phyloP scores from a whole-genome alignment of 2,329 filamentous ascomycete genomes.

The Tolypocladium ovalisporum region DNA sequence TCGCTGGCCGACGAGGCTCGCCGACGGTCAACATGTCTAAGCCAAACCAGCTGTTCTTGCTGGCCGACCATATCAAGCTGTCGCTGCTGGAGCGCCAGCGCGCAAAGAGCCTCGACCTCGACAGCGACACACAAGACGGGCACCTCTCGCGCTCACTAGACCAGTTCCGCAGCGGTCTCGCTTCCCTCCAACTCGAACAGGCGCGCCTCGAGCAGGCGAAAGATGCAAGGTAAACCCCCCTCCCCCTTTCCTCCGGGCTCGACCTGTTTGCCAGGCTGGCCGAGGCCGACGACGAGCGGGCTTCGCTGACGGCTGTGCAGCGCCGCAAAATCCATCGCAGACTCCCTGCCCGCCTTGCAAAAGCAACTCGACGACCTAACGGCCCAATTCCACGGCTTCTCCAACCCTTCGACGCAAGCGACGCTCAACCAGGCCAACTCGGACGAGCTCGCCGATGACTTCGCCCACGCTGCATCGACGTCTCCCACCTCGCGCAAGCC shows the following conservation, averaged over 20 bases:
- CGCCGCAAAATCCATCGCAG: constrained; percentile 38
- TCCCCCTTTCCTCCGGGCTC: not conserved
- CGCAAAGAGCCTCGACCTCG: constrained; percentile 68
- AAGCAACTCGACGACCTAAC: constrained; percentile 68
- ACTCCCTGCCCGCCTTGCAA: constrained; percentile 58
- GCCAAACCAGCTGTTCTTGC: constrained; percentile 72
- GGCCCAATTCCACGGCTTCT: constrained; percentile 66
- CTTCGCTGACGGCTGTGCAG: constrained; percentile 16
- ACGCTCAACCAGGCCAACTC: constrained; percentile 54
- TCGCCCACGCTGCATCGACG: constrained; percentile 47
- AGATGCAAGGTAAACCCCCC: constrained; percentile 43
- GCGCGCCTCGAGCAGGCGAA: constrained; percentile 51
- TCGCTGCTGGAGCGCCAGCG: constrained; percentile 87
- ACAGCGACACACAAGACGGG: constrained; percentile 71
- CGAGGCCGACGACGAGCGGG: not conserved
- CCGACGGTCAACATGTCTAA: constrained; percentile 26
- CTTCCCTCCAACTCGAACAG: constrained; percentile 53
- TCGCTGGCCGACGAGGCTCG: not conserved
- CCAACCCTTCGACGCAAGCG: constrained; percentile 34
- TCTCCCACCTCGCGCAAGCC: constrained; percentile 23
- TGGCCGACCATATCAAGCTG: constrained; percentile 94
- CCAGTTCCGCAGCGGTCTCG: constrained; percentile 72
- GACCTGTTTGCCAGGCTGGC: not conserved
- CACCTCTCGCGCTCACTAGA: constrained; percentile 84
- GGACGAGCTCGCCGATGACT: constrained; percentile 49